Percentiles rank a stretch among this genome's conserved stretches.
phyloP scores from a whole-genome alignment of 1,284 basidiomycete genomes.

The Inonotus hispidus region DNA sequence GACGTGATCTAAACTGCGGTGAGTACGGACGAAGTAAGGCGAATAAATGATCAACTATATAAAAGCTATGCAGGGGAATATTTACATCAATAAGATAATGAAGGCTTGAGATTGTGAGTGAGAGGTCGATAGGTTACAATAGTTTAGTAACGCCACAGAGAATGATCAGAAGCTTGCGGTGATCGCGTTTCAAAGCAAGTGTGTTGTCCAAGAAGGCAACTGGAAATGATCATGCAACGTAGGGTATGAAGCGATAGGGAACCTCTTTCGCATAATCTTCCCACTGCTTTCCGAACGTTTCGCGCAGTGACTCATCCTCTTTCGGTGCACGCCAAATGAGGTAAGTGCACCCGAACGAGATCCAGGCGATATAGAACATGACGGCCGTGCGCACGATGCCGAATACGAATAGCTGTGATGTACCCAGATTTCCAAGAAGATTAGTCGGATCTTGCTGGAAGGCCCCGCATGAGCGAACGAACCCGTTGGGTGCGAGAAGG shows the following conservation, averaged over 20 bases:
- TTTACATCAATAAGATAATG: no score
- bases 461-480: not conserved
- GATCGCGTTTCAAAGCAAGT: not conserved
- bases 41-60: not conserved
- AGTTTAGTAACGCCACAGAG: no score
- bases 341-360: conserved; percentile 2
- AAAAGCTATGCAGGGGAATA: not conserved
- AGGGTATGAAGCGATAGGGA: conserved; percentile 19
- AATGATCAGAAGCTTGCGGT: no score
- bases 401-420: not conserved
- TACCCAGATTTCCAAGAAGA: not conserved
- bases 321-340: conserved; percentile 8
- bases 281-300: conserved; percentile 20
- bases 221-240: not conserved
- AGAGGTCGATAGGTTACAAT: not conserved
- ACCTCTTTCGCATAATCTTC: conserved; percentile 17
- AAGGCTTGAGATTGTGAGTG: no score
- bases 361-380: conserved; percentile 5
- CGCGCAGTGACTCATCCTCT: conserved; percentile 20
- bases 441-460: not conserved
- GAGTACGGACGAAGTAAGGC: not conserved
- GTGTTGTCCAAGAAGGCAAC: not conserved
- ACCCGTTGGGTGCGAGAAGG: conserved; percentile 1
- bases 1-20: not conserved
- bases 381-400: conserved; percentile 2